Percentiles rank a stretch among this genome's conserved stretches.
phyloP scores from a whole-genome alignment of 257 asterid genomes.

The Jacaranda copaia region DNA sequence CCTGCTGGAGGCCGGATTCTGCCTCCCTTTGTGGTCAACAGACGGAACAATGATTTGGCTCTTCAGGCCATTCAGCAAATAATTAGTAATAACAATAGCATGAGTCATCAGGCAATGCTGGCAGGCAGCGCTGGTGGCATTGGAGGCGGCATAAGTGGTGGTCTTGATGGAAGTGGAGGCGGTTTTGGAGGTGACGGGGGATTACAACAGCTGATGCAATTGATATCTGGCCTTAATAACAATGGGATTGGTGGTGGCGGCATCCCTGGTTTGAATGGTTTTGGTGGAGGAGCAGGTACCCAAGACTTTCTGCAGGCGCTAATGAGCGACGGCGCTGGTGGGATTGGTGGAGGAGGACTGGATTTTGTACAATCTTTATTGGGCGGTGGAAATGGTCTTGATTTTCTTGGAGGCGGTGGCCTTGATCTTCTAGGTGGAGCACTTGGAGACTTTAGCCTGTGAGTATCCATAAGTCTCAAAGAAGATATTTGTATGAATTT shows the following conservation, averaged over 20 bases:
- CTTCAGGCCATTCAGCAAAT: constrained; percentile 39
- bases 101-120: constrained; percentile 42
- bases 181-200: constrained; percentile 33
- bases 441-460: constrained; percentile 37
- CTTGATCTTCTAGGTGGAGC: constrained; percentile 50
- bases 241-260: constrained; percentile 18
- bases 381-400: constrained; percentile 46
- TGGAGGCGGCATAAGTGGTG: constrained; percentile 20
- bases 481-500: constrained; percentile 5
- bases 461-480: not conserved
- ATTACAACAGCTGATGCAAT: constrained; percentile 27
- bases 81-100: constrained; percentile 34
- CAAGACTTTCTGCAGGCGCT: not conserved
- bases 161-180: constrained; percentile 35
- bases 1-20: constrained; percentile 32
- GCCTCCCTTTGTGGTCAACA: constrained; percentile 6
- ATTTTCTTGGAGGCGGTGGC: constrained; percentile 47
- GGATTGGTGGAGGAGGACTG: constrained; percentile 39
- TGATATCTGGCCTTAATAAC: constrained; percentile 26
- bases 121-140: constrained; percentile 34
- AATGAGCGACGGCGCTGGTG: no score
- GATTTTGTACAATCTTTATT: constrained; percentile 44
- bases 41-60: constrained; percentile 25
- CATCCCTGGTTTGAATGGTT: constrained; percentile 9
- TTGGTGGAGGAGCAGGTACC: no score